A percentile compares a stretch with the other conserved stretches of the same genome.
These are phyloP conservation scores for Exophiala viscosa DNA, from an alignment of 2,329 filamentous ascomycete species.

Conservation along the genomic window DNA sequence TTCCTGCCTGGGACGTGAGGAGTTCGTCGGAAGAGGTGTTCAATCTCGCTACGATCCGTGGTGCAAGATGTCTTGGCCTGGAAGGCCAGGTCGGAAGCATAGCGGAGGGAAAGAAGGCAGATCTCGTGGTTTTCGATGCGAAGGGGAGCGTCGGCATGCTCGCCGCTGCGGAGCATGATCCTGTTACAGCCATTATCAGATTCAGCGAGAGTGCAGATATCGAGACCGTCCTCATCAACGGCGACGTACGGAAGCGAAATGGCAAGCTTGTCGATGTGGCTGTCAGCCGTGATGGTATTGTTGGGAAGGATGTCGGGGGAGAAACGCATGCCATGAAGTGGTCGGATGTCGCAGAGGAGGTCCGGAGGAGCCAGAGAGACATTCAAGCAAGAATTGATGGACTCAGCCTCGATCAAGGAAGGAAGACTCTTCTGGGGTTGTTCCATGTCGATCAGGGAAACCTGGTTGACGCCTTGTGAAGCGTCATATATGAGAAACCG, in stretches of 20 bases:
- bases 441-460: conserved; percentile 16
- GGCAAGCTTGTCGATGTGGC: conserved; percentile 18
- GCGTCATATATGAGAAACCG: not conserved
- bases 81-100: conserved; percentile 44
- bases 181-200: conserved; percentile 43
- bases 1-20: conserved; percentile 29
- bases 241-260: conserved; percentile 38
- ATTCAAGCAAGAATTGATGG: conserved; percentile 17
- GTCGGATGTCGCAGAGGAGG: conserved; percentile 8
- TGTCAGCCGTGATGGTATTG: not conserved
- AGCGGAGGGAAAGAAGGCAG: conserved; percentile 46
- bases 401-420: conserved; percentile 9
- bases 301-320: not conserved
- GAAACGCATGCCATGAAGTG: conserved; percentile 6
- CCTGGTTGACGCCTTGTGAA: conserved; percentile 15
- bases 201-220: conserved; percentile 42
- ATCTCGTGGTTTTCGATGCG: conserved; percentile 48
- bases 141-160: conserved; percentile 39
- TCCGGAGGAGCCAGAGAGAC: conserved; percentile 21
- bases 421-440: conserved; percentile 6
- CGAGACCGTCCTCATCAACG: conserved; percentile 45
- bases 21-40: conserved; percentile 43
- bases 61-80: conserved; percentile 44
- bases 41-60: conserved; percentile 49
- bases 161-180: conserved; percentile 40